phyloP scores from a whole-genome alignment of 352 stramenopile species.

The Pythium aphanidermatum region DNA sequence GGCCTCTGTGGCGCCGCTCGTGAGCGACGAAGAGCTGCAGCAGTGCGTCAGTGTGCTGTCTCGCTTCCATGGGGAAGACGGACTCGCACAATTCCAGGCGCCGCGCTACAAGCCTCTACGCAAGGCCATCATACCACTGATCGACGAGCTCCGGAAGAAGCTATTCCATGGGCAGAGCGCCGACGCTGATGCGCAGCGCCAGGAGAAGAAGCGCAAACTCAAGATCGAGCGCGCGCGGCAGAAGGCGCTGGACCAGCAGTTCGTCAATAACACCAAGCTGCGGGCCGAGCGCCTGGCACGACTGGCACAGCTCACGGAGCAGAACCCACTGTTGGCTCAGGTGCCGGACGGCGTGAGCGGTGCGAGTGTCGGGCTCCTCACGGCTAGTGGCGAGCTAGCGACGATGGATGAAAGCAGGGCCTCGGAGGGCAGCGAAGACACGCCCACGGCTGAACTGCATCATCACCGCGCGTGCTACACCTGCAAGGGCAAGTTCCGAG shows the following conservation, averaged over 20 bases:
- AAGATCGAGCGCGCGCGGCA: conserved; percentile 62
- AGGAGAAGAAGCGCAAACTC: conserved; percentile 58
- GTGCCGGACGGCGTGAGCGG: conserved; percentile 49
- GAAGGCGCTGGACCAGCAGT: conserved; percentile 69
- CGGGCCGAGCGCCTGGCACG: conserved; percentile 52
- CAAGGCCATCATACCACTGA: conserved; percentile 51
- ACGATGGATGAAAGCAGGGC: neutral
- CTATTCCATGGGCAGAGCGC: conserved; percentile 55
- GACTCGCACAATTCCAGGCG: conserved; percentile 40
- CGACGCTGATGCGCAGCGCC: conserved; percentile 32
- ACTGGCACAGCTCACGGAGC: conserved; percentile 42
- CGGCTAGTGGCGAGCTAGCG: conserved; percentile 7
- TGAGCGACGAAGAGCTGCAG: conserved; percentile 50
- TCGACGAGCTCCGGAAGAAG: conserved; percentile 49
- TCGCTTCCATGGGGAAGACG: conserved; percentile 41
- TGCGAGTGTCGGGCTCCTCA: conserved; percentile 12
- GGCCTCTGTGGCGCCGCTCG: conserved; percentile 3
- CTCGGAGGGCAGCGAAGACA: neutral
- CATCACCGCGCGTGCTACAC: conserved; percentile 92
- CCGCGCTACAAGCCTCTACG: conserved; percentile 58
- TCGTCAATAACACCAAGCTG: conserved; percentile 77
- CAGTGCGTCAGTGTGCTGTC: conserved; percentile 47
- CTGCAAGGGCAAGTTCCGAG: conserved; percentile 90
- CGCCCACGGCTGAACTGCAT: conserved; percentile 38
- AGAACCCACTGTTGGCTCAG: conserved; percentile 53